phyloP scores from a whole-genome alignment of 768 basidiomycete species.

The Tylopilus felleus region DNA sequence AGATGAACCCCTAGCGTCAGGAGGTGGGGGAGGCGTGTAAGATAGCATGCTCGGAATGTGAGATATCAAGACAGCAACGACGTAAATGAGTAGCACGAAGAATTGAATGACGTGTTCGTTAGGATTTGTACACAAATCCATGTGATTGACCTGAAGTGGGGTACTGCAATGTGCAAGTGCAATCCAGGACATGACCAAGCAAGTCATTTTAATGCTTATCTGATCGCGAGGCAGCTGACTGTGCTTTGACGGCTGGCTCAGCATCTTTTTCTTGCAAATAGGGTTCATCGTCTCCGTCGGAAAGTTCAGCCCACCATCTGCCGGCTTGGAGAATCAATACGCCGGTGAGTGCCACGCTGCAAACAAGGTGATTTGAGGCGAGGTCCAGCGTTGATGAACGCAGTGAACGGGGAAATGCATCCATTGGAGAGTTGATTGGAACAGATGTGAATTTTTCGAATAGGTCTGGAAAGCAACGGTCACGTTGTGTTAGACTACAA shows the following conservation, averaged over 20 bases:
- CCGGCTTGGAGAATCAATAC: conserved; percentile 80
- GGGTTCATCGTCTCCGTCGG: conserved; percentile 55
- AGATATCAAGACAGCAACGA: conserved; percentile 28
- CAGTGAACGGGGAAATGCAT: conserved; percentile 61
- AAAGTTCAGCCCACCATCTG: conserved; percentile 79
- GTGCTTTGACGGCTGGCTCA: conserved; percentile 15
- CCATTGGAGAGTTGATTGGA: conserved; percentile 47
- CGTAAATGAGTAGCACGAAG: conserved; percentile 20
- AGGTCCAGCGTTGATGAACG: conserved; percentile 69
- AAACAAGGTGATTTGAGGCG: conserved; percentile 80
- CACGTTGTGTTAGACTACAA: conserved; percentile 1
- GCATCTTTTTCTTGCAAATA: conserved; percentile 29
- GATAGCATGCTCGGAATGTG: conserved; percentile 21
- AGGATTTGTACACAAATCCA: conserved; percentile 3
- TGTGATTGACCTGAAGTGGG: not conserved
- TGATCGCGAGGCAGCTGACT: conserved; percentile 2
- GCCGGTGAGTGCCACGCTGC: conserved; percentile 86
- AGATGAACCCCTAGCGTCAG: conserved; percentile 1
- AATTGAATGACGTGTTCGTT: not conserved
- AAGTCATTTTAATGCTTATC: conserved; percentile 10
- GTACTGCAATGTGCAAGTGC: not conserved
- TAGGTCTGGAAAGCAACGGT: conserved; percentile 42
- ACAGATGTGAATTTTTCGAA: conserved; percentile 56
- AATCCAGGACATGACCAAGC: not conserved
- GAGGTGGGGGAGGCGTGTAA: too few species aligned